Conservation (phyloP, 768 basidiomycete species). For the Pisolithus orientalis region DNA sequence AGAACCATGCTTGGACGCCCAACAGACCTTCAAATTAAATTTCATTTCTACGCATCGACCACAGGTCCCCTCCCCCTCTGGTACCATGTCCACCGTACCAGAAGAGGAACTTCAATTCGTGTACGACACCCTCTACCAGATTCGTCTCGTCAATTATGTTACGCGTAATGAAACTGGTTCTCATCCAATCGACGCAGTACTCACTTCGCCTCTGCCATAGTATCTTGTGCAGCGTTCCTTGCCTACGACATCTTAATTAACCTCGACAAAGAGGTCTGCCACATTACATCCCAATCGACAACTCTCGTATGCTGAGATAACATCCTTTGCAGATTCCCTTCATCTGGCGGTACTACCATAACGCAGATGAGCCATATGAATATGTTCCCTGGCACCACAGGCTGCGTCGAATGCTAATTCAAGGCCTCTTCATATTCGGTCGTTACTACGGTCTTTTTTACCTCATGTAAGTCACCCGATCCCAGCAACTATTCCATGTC, state of each 20-base stretch:
- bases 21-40: too few species aligned
- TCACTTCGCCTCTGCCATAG: neutral
- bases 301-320: neutral
- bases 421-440: slow-evolving; percentile 14
- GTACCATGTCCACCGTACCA: neutral
- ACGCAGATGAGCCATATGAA: neutral
- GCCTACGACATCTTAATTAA: slow-evolving; percentile 10
- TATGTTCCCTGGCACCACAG: neutral
- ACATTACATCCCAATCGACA: neutral
- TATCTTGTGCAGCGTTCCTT: neutral
- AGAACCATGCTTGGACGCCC: too few species aligned
- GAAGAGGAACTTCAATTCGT: neutral
- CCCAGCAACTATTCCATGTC: neutral
- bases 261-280: slow-evolving; percentile 13
- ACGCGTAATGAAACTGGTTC: neutral
- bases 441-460: slow-evolving; percentile 21
- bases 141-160: neutral
- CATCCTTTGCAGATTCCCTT: slow-evolving; percentile 5
- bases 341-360: slow-evolving; percentile 10
- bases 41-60: too few species aligned
- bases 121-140: neutral
- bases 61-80: too few species aligned
- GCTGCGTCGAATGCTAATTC: slow-evolving; percentile 6
- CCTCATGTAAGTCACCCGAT: slow-evolving; percentile 8
- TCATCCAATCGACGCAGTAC: neutral